Conservation (phyloP, 768 basidiomycete genomes). For the Lactarius sp. region DNA sequence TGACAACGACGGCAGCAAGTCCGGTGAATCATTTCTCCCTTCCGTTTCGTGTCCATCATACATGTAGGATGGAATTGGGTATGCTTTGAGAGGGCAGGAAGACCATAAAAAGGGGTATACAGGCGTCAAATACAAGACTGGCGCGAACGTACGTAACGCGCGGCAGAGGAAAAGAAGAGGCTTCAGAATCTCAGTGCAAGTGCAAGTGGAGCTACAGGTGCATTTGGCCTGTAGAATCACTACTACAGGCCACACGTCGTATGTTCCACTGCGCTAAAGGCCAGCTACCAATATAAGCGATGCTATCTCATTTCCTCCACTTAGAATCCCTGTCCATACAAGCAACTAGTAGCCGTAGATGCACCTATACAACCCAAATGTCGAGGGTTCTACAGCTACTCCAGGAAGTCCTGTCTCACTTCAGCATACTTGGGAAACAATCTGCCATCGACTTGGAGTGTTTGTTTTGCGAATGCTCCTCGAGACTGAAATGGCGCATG, state of each 20-base stretch:
- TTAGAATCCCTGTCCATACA: background rate
- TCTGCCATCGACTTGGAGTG: slow-evolving; percentile 74
- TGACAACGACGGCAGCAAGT: slow-evolving; percentile 16
- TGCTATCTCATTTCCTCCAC: background rate
- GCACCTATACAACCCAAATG: background rate
- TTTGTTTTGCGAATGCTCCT: slow-evolving; percentile 74
- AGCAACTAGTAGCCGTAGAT: slow-evolving; percentile 10
- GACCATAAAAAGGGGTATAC: no score
- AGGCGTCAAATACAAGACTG: no score
- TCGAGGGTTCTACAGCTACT: background rate
- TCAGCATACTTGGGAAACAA: slow-evolving; percentile 64
- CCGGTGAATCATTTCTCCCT: slow-evolving; percentile 8
- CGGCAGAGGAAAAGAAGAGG: slow-evolving; percentile 30
- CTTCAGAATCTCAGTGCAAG: slow-evolving; percentile 62
- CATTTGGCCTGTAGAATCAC: slow-evolving; percentile 32
- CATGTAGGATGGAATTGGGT: background rate
- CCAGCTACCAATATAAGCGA: background rate
- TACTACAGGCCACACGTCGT: slow-evolving; percentile 1
- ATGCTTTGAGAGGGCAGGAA: no score
- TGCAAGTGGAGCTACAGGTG: slow-evolving; percentile 38
- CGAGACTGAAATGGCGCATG: slow-evolving; percentile 46
- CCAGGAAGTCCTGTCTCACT: slow-evolving; percentile 28
- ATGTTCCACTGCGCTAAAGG: slow-evolving; percentile 4
- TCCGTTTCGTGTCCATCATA: background rate
- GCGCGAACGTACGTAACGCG: no score